Evolutionary conservation across 164 flowering plant genomes (phyloP).

Genomic region (Vitis amurensis): DNA sequence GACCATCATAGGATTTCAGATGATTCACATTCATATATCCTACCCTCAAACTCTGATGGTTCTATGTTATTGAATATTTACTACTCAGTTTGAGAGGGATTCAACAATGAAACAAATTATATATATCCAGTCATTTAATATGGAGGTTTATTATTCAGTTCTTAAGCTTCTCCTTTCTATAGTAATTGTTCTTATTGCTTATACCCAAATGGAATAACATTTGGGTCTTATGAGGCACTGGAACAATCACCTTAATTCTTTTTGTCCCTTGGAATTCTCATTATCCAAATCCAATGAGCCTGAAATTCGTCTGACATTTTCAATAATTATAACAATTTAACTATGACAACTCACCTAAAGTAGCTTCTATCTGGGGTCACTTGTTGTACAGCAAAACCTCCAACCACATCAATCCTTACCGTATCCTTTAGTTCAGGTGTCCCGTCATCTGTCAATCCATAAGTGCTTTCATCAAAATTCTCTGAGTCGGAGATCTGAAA

Average conservation of each 20-base stretch:
- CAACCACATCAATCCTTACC: slow-evolving; percentile 73
- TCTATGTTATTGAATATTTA: neutral
- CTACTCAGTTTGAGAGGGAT: neutral
- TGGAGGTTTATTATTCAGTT: neutral
- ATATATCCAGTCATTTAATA: neutral
- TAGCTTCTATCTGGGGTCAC: slow-evolving; percentile 66
- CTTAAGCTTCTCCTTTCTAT: too few relatives aligned
- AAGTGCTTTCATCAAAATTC: slow-evolving; percentile 37
- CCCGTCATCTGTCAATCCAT: slow-evolving; percentile 67
- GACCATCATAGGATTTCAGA: neutral
- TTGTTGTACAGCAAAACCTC: slow-evolving; percentile 91
- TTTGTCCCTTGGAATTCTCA: neutral
- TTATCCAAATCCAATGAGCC: neutral
- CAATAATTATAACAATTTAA: neutral
- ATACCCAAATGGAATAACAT: neutral
- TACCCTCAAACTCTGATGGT: neutral
- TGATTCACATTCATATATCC: neutral
- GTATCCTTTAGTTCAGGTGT: slow-evolving; percentile 68
- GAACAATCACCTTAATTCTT: too few relatives aligned
- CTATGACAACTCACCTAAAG: slow-evolving; percentile 60
- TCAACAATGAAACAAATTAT: neutral
- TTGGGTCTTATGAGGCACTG: too few relatives aligned
- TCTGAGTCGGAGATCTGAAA: slow-evolving; percentile 57
- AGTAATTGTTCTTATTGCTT: too few relatives aligned
- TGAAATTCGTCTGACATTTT: neutral